Percentiles rank a stretch among this genome's conserved stretches.
phyloP scores from a whole-genome alignment of 148 eudicot species.

The Salicornia ramosissima region DNA sequence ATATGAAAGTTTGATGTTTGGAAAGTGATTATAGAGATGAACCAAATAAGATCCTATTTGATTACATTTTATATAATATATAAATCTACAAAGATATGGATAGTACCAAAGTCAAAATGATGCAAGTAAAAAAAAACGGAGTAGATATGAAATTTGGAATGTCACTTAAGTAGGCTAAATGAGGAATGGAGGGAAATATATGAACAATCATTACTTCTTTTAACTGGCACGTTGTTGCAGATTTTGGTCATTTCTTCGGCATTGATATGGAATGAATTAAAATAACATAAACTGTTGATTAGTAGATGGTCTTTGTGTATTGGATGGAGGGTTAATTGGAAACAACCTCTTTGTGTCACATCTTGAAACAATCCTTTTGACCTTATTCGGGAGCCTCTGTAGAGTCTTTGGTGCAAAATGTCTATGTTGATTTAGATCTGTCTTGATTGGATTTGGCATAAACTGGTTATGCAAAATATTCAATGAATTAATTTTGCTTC shows the following conservation, averaged over 20 bases:
- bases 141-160: no score
- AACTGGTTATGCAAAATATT: background rate
- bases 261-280: background rate
- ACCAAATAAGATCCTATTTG: no score
- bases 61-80: no score
- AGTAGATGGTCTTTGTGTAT: background rate
- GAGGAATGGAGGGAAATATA: no score
- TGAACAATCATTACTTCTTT: background rate
- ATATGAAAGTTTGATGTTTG: no score
- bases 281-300: background rate
- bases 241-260: background rate
- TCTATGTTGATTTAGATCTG: background rate
- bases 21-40: no score
- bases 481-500: slow-evolving; percentile 7
- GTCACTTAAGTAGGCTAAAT: no score
- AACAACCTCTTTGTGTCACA: background rate
- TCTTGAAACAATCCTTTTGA: background rate
- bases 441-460: background rate
- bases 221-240: background rate
- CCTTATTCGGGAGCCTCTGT: background rate
- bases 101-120: no score
- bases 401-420: background rate
- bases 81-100: no score
- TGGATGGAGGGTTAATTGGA: background rate
- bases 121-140: no score